Base-by-base conservation (phyloP, 805 yeast genomes). In the Candida golubevii region DNA sequence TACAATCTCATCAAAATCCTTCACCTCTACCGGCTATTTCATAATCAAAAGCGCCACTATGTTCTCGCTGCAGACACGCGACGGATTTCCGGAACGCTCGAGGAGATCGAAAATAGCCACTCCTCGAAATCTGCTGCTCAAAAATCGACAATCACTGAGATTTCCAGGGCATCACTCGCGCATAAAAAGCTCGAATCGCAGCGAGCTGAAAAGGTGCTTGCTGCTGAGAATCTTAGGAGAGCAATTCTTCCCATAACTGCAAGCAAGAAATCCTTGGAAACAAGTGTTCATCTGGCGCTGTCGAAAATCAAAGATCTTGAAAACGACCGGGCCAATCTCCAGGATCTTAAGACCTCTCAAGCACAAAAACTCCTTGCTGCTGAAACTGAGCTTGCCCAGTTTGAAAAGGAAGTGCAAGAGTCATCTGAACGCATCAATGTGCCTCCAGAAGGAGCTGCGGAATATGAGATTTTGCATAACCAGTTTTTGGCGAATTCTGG, bases 1-100 rank as follows among this genome's bases (percentile, higher is more conserved):
- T 62, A 68, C 9, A 62, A 72, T 8, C 54, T 78, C 18, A 70
- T 78, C n/a, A 67, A 72, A 36, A 59, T 68, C 9, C 76, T 74
- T 26, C 76, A 82, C 35, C 59, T 90, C 29, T 81, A 85, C 73
- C 79, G 80, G 51, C 62, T 89, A 10, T 85, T 71, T 56, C 87
- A 84, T 56, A 69, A 81, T 55, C 79, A 80, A 53, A 55, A 61
- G 48, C 62, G 60, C 32, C 72, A 70, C 54, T 58, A 61, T 32
- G 61, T 63, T 23, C 53, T 71, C 42, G 56, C 79, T 41, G 65
- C 67, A 26, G 58, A 59, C 2, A 47, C 70, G 11, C 34, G 52
- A 7, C 14, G 41, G 11, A 27, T 53, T 8, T 26, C 47, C 7
- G 49, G 42, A n/a, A 41, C 39, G 29, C 44, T 51, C n/a, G 39